phyloP scores from a whole-genome alignment of 2,329 filamentous ascomycete species.

The Ophiobolus disseminans region DNA sequence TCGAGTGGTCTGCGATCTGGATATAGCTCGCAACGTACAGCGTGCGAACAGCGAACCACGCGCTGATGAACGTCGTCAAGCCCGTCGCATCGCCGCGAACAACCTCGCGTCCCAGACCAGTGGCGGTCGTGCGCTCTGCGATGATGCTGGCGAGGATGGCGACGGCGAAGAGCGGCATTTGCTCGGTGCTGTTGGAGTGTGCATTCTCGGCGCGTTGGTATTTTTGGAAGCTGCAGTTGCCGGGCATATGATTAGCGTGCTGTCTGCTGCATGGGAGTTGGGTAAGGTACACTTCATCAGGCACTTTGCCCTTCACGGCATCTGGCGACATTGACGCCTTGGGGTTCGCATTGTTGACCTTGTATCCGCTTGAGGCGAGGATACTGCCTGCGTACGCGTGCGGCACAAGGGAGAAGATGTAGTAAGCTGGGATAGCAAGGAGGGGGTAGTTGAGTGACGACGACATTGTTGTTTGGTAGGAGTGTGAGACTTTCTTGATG shows the following conservation, averaged over 20 bases:
- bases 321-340: slow-evolving; percentile 28
- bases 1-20: slow-evolving; percentile 24
- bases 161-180: slow-evolving; percentile 32
- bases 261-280: background rate
- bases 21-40: slow-evolving; percentile 31
- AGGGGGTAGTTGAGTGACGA: slow-evolving; percentile 33
- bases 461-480: slow-evolving; percentile 17
- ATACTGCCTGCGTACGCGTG: slow-evolving; percentile 26
- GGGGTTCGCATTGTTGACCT: slow-evolving; percentile 35
- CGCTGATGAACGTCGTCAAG: slow-evolving; percentile 24
- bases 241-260: background rate
- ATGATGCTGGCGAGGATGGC: slow-evolving; percentile 33
- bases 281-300: slow-evolving; percentile 23
- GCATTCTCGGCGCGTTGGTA: slow-evolving; percentile 38
- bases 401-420: slow-evolving; percentile 30
- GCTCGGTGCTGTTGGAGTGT: slow-evolving; percentile 33
- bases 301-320: slow-evolving; percentile 34
- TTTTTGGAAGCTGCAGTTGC: slow-evolving; percentile 22
- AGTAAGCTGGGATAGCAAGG: slow-evolving; percentile 37
- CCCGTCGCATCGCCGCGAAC: slow-evolving; percentile 25
- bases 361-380: slow-evolving; percentile 25
- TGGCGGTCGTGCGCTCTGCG: slow-evolving; percentile 29
- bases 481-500: background rate
- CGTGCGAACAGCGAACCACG: slow-evolving; percentile 27
- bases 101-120: slow-evolving; percentile 14